A percentile compares a stretch with the other conserved stretches of the same genome.
Evolutionary conservation across 345 rosid species (phyloP).

Genomic region (Trapa incisa): DNA sequence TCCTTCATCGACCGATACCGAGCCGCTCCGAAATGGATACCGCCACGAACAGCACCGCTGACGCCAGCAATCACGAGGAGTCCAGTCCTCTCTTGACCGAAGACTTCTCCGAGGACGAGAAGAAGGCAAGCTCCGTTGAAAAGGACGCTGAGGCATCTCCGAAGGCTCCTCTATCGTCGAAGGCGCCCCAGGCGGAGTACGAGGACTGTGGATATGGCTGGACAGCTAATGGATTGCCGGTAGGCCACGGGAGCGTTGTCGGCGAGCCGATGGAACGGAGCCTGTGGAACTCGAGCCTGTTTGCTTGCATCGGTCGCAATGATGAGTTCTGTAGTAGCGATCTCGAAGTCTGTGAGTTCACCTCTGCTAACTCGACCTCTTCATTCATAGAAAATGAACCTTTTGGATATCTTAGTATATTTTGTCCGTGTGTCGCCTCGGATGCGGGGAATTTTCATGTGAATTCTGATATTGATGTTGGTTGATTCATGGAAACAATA

Average conservation of each 20-base stretch:
- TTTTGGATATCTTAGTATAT: background rate
- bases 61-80: constrained; percentile 29
- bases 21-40: constrained; percentile 25
- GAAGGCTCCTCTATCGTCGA: constrained; percentile 8
- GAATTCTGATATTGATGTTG: background rate
- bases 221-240: constrained; percentile 76
- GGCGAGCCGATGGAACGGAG: constrained; percentile 74
- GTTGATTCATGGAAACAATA: background rate
- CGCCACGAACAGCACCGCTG: constrained; percentile 9
- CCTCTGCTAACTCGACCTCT: background rate
- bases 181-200: background rate
- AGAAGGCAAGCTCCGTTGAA: constrained; percentile 20
- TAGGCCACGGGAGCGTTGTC: constrained; percentile 63
- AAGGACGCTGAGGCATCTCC: background rate
- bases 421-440: background rate
- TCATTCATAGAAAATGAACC: background rate
- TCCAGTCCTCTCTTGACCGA: constrained; percentile 61
- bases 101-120: constrained; percentile 15
- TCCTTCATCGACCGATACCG: background rate
- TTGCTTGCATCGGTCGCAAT: constrained; percentile 70
- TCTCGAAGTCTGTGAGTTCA: constrained; percentile 87
- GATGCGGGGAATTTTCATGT: background rate
- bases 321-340: constrained; percentile 98
- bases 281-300: constrained; percentile 64
- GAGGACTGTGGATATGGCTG: constrained; percentile 31